These are phyloP conservation scores for Globisporangium orthogonon DNA, from an alignment of 352 stramenopile genomes.

Conservation along the genomic window DNA sequence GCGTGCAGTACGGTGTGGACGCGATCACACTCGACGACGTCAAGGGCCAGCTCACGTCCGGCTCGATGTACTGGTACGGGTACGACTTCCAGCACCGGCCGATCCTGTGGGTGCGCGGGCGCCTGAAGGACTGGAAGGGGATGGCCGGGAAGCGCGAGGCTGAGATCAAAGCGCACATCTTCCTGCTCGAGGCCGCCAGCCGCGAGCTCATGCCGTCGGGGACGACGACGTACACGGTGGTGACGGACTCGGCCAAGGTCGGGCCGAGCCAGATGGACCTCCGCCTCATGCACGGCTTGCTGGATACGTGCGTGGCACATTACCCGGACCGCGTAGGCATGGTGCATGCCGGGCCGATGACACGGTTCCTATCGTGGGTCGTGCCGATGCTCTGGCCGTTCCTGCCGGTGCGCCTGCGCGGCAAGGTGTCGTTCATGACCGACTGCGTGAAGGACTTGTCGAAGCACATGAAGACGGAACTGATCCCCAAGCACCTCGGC, in stretches of 20 bases:
- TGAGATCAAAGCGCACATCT: constrained; percentile 57
- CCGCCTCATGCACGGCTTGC: constrained; percentile 52
- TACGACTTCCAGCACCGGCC: constrained; percentile 63
- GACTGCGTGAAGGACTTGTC: constrained; percentile 42
- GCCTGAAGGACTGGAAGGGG: constrained; percentile 49
- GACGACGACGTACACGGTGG: constrained; percentile 52
- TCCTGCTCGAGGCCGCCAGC: constrained; percentile 46
- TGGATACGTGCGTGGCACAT: constrained; percentile 57
- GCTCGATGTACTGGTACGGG: constrained; percentile 68
- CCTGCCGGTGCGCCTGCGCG: constrained; percentile 35
- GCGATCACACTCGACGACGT: constrained; percentile 30
- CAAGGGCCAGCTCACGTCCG: constrained; percentile 29
- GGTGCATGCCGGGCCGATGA: constrained; percentile 52
- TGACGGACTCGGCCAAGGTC: constrained; percentile 46
- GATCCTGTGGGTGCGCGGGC: constrained; percentile 58
- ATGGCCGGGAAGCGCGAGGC: constrained; percentile 41
- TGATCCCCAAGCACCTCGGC: constrained; percentile 52
- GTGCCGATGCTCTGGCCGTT: constrained; percentile 53
- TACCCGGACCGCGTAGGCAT: constrained; percentile 61
- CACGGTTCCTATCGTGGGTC: constrained; percentile 43
- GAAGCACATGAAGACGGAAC: constrained; percentile 49
- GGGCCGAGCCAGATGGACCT: constrained; percentile 45
- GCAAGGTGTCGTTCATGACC: constrained; percentile 60
- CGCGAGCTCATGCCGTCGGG: constrained; percentile 49
- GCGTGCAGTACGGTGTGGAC: constrained; percentile 36